Percentiles rank a stretch among this genome's conserved stretches.
Conservation (phyloP, 306 rosid genomes). For the Sphenostylis stenocarpa region DNA sequence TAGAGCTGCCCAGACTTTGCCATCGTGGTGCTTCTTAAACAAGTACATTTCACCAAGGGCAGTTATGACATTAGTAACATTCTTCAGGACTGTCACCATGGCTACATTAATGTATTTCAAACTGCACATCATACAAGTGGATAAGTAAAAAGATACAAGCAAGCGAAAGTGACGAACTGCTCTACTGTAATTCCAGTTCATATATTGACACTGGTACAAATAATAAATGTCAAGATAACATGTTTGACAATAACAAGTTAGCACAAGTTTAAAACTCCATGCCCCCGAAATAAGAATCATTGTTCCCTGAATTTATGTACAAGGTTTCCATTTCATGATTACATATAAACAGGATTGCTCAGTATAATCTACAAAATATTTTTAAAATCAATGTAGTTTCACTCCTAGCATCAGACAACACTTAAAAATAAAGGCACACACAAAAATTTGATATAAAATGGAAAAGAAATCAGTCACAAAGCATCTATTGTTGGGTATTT, state of each 20-base stretch:
- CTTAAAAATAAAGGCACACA: neutral
- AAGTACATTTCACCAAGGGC: constrained; percentile 96
- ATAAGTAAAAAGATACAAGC: constrained; percentile 13
- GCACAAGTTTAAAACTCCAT: neutral
- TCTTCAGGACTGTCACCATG: constrained; percentile 97
- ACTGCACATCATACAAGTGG: constrained; percentile 59
- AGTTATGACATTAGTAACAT: constrained; percentile 95
- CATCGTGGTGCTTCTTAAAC: constrained; percentile 85
- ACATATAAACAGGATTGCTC: neutral
- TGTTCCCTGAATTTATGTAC: neutral
- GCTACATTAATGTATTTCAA: constrained; percentile 97
- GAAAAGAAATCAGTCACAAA: constrained; percentile 21
- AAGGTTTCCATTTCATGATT: constrained; percentile 25
- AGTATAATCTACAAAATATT: neutral
- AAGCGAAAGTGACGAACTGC: neutral
- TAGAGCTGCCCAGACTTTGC: constrained; percentile 90
- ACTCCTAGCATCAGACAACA: neutral
- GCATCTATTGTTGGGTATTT: no score
- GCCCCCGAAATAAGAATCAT: constrained; percentile 1
- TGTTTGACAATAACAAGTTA: constrained; percentile 7
- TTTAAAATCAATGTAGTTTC: neutral
- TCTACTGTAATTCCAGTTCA: constrained; percentile 4
- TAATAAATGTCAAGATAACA: neutral
- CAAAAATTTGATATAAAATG: neutral
- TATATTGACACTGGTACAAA: constrained; percentile 5